phyloP scores from a whole-genome alignment of 768 basidiomycete genomes.

The Rhodosporidiobolus sp. region DNA sequence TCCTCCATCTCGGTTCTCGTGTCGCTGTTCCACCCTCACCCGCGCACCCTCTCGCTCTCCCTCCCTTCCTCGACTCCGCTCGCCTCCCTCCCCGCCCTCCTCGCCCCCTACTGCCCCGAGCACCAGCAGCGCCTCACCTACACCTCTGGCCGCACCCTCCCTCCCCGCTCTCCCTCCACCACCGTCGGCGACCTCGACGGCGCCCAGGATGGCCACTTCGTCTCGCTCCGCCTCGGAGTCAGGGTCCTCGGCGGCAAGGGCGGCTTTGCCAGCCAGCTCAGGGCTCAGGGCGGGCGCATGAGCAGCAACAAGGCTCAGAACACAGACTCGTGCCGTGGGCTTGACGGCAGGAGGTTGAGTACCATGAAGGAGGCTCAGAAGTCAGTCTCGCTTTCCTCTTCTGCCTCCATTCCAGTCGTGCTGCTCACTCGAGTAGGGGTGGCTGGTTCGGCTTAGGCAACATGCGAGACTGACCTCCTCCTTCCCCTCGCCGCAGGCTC shows the following conservation, averaged over 20 bases:
- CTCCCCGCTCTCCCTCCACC: neutral
- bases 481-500: constrained; percentile 54
- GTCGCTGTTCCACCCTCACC: constrained; percentile 21
- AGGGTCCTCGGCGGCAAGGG: constrained; percentile 87
- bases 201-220: constrained; percentile 46
- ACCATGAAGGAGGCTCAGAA: constrained; percentile 96
- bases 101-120: constrained; percentile 15
- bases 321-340: constrained; percentile 64
- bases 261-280: constrained; percentile 91
- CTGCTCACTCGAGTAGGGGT: neutral
- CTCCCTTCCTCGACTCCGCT: constrained; percentile 23
- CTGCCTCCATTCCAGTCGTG: too few relatives aligned
- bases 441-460: too few relatives aligned
- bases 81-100: constrained; percentile 12
- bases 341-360: constrained; percentile 81
- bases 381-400: constrained; percentile 53
- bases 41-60: constrained; percentile 23
- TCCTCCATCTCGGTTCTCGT: constrained; percentile 10
- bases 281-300: constrained; percentile 97
- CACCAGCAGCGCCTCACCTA: constrained; percentile 12
- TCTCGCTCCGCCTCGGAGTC: constrained; percentile 71
- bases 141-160: constrained; percentile 24
- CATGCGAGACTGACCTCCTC: neutral
- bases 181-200: neutral
- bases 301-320: constrained; percentile 91